Evolutionary conservation across 225 moss, liverwort and hornwort species (phyloP).

Genomic region (Takakia lepidozioides): DNA sequence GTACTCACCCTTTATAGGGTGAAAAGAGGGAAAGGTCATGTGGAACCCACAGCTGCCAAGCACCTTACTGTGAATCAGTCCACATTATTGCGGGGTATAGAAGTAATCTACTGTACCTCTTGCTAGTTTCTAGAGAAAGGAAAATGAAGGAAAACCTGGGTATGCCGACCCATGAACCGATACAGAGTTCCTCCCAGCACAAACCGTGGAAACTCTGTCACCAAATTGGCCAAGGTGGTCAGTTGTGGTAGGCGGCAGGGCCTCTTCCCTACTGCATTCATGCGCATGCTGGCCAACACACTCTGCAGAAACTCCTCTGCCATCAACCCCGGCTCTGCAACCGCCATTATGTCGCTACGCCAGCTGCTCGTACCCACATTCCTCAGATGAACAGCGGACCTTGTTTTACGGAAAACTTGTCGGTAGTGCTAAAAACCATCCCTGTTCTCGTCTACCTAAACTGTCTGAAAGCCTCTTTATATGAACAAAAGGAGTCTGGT

Average conservation of each 20-base stretch:
- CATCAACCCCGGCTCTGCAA: conserved; percentile 96
- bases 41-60: too few relatives aligned
- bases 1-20: too few relatives aligned
- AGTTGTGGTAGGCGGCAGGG: conserved; percentile 45
- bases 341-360: conserved; percentile 89
- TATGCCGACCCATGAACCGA: conserved; percentile 98
- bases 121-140: too few relatives aligned
- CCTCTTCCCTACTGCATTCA: conserved; percentile 43
- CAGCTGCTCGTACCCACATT: conserved; percentile 45
- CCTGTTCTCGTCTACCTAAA: too few relatives aligned
- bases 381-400: conserved; percentile 5
- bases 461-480: too few relatives aligned
- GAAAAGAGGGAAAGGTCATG: too few relatives aligned
- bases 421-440: too few relatives aligned
- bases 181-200: conserved; percentile 71
- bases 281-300: conserved; percentile 64
- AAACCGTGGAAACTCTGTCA: conserved; percentile 73
- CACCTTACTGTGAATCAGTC: too few relatives aligned
- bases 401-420: too few relatives aligned
- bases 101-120: too few relatives aligned
- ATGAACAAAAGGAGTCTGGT: too few relatives aligned
- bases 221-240: conserved; percentile 67
- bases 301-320: conserved; percentile 84
- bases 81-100: too few relatives aligned
- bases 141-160: conserved; percentile 57